Evolutionary conservation across 352 stramenopile species (phyloP), one percentile per base, ranked within the genome.

Genomic region (Phytophthora nicotianae): DNA sequence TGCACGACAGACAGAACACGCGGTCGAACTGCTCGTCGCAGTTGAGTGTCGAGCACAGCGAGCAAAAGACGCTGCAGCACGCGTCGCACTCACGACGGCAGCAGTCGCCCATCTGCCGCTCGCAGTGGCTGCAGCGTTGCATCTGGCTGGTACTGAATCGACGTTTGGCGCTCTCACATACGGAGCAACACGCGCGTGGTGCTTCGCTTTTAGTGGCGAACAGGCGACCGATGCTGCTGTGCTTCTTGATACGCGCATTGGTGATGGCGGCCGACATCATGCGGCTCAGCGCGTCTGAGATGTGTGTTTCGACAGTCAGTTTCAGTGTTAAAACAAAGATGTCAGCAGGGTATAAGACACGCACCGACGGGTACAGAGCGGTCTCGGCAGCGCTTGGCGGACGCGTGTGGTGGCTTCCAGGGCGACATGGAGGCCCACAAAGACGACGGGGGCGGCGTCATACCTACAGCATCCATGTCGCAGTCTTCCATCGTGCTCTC

Each of bases 21-120:
- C 85, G 85, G 58, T 93, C 85, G 45, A 89, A 88, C 56, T 87
- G 75, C 58, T 89, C 77, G 55, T 93, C 85, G 46, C 83, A 94
- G 76, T 92, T 90, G 61, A 94, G 79, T 19, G 85, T 94, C 58
- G 85, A 90, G 78, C 85, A 94, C n/a, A 85, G 66, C 33, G 77
- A 85, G 70, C 85, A 94, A 50, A 94, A 94, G 19, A 66, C 53
- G 17, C 56, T 57, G 45, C 57, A 51, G 65, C 85, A 94, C 41
- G 62, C 58, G 29, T 81, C 70, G 57, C 85, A 94, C 38, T 89
- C 79, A 37, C 71, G 77, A 1, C 53, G 38, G 58, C 83, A 94
- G 75, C 85, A 92, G 40, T 62, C 43, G 9, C 80, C 83, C 50
- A 90, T 87, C 8, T 24, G 35, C 3, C 69, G 68, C 48, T 94